Evolutionary conservation across 306 rosid species (phyloP).

Genomic region (Astragalus membranaceus): DNA sequence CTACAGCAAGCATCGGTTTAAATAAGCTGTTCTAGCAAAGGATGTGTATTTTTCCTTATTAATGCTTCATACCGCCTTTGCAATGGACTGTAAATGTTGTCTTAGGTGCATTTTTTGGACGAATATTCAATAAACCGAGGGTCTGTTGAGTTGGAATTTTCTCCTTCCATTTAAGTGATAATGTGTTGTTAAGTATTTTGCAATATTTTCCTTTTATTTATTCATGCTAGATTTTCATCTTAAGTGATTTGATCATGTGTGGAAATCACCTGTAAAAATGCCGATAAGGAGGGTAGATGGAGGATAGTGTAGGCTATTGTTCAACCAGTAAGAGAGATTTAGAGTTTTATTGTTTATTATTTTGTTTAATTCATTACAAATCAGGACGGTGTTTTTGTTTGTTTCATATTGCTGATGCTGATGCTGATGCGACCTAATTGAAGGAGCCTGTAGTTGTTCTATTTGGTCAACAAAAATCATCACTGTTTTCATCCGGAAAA

Average conservation of each 20-base stretch:
- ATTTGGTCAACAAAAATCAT: neutral
- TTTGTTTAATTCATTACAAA: neutral
- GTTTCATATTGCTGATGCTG: neutral
- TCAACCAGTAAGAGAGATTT: neutral
- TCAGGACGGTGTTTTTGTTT: neutral
- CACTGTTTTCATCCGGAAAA: neutral
- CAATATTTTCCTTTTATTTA: neutral
- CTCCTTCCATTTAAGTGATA: neutral
- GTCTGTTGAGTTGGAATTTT: neutral
- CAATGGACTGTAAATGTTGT: neutral
- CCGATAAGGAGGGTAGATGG: neutral
- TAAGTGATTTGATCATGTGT: neutral
- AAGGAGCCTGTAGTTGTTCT: neutral
- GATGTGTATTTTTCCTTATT: neutral
- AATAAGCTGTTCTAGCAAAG: neutral
- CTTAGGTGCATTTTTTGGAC: neutral
- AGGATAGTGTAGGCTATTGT: too few relatives aligned
- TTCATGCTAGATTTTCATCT: neutral
- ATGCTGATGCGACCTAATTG: neutral
- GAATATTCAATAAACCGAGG: neutral
- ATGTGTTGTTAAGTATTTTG: neutral
- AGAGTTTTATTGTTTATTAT: neutral
- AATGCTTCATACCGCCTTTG: neutral
- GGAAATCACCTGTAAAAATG: neutral
- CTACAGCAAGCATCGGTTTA: neutral